These are phyloP conservation scores for Dactylonectria estremocensis DNA, from an alignment of 2,329 filamentous ascomycete species.

Conservation along the genomic window DNA sequence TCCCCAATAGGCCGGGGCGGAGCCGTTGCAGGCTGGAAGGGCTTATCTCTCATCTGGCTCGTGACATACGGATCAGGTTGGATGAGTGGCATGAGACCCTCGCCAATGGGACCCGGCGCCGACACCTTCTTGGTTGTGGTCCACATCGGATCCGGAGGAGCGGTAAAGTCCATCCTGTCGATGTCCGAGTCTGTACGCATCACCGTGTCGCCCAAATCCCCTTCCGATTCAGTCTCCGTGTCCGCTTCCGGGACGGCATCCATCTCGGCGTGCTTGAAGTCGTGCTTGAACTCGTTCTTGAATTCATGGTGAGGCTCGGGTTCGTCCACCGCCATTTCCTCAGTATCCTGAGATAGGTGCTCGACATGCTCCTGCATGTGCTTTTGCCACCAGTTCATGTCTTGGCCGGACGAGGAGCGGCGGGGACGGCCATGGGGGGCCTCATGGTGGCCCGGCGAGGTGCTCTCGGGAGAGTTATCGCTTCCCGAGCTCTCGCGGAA, in stretches of 20 bases:
- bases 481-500: conserved; percentile 76
- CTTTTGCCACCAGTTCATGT: conserved; percentile 81
- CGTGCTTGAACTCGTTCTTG: conserved; percentile 25
- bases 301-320: conserved; percentile 37
- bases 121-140: conserved; percentile 56
- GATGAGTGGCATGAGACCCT: conserved; percentile 46
- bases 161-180: conserved; percentile 59
- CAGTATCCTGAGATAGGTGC: conserved; percentile 67
- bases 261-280: conserved; percentile 42
- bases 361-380: conserved; percentile 87
- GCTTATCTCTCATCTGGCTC: conserved; percentile 42
- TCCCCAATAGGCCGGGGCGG: conserved; percentile 43
- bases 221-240: conserved; percentile 31
- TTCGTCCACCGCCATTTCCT: conserved; percentile 50
- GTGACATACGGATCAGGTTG: conserved; percentile 41
- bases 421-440: conserved; percentile 52
- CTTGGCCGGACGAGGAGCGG: conserved; percentile 74
- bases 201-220: conserved; percentile 43
- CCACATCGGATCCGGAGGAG: conserved; percentile 60
- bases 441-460: conserved; percentile 51
- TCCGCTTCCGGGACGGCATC: conserved; percentile 41
- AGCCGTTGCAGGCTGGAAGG: conserved; percentile 37
- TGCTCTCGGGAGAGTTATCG: conserved; percentile 62
- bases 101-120: conserved; percentile 46
- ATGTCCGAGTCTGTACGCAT: conserved; percentile 59